Conservation (phyloP, 371 early-diverging fungal genomes). For the Syncephalis plumigaleata region DNA sequence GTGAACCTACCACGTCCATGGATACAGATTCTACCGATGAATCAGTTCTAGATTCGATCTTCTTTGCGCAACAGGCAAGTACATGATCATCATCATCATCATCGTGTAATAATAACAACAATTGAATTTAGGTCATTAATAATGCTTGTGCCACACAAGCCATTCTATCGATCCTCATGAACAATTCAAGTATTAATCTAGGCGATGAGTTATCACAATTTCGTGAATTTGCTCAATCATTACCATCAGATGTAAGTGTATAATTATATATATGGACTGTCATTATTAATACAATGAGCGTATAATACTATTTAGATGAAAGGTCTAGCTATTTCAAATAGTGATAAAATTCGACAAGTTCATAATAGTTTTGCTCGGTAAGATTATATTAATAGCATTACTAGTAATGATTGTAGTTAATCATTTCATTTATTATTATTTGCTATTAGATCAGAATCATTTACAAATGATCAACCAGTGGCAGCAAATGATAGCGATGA, state of each 20-base stretch:
- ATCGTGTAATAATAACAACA: too few relatives aligned
- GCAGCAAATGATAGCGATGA: conserved; percentile 51
- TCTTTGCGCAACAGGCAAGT: conserved; percentile 57
- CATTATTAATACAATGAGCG: neutral
- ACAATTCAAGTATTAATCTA: conserved; percentile 45
- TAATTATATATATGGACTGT: neutral
- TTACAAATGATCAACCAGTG: conserved; percentile 43
- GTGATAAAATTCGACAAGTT: conserved; percentile 55
- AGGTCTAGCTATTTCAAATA: conserved; percentile 68
- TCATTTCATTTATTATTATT: too few relatives aligned
- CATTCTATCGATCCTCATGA: conserved; percentile 70
- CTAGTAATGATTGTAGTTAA: too few relatives aligned
- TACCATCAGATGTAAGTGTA: conserved; percentile 52
- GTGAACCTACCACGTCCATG: conserved; percentile 15
- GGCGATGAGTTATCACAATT: conserved; percentile 55
- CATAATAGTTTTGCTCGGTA: conserved; percentile 73
- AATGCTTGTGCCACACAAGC: conserved; percentile 95
- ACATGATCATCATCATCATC: too few relatives aligned
- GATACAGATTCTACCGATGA: conserved; percentile 1
- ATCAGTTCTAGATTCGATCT: conserved; percentile 22
- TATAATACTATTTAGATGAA: too few relatives aligned
- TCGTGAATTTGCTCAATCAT: conserved; percentile 55
- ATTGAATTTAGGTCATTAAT: conserved; percentile 30
- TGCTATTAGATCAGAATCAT: conserved; percentile 35
- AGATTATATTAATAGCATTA: too few relatives aligned